Base-by-base conservation (phyloP, 805 yeast genomes). In the Metschnikowia lachancei region DNA sequence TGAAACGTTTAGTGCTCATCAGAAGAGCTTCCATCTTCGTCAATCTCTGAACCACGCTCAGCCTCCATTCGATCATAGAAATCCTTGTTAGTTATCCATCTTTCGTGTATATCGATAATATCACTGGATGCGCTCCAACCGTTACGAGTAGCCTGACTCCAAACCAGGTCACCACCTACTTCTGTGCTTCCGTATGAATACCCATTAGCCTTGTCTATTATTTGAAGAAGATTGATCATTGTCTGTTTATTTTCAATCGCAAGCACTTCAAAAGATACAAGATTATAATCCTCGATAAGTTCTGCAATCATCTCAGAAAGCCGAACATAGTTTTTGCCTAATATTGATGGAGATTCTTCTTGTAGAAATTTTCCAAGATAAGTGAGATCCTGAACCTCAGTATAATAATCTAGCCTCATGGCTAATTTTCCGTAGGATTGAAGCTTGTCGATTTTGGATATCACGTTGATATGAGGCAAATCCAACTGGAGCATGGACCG, bases 61-160 rank as follows among this genome's bases (percentile, higher is more conserved):
- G 42, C 26, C 47, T 70, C 77, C 41, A 57, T 45, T 41, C 78
- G 75, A 53, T 94, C 99, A 64, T 87, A 90, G 41, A 70, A 71
- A 22, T 78, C 85, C 62, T 91, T 94, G 54, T 83, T 75, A 47
- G 88, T 97, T 10, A 94, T 78, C 99, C 99, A 94, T 49, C 99
- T 75, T 54, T 94, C 99, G 56, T 94, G 99, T 4, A 89, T 79
- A 62, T 91, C 97, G 6, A 80, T 69, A 13, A 77, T 78, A 39
- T 70, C 66, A 28, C 47, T 54, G 4, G 72, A 81, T 36, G 75
- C 63, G 38, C 74, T 65, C 10, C 87, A 82, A 33, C 91, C 83
- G 43, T 87, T 88, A 53, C 98, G 75, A 0, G 92, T 78, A 0
- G 97, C 96, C 56, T 92, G 96, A n/a, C 90, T 87, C 99, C 99